Evolutionary conservation across 2,329 filamentous ascomycete genomes (phyloP).

Genomic region (Lojkania enalia): DNA sequence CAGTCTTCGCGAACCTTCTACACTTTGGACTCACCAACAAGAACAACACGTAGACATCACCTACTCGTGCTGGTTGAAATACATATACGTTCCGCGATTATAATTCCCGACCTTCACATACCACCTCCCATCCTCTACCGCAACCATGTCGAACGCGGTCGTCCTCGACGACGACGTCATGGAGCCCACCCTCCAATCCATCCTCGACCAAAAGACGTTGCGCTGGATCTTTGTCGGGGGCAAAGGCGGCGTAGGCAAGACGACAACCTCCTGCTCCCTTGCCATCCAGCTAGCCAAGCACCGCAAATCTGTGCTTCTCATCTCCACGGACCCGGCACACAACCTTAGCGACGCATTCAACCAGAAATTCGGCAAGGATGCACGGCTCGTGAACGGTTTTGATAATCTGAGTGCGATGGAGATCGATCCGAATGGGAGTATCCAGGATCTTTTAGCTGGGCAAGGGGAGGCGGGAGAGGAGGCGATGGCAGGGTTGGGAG

Average conservation of each 20-base stretch:
- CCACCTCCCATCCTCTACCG: slow-evolving; percentile 2
- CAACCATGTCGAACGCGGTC: slow-evolving; percentile 44
- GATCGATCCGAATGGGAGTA: slow-evolving; percentile 96
- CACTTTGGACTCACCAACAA: background rate
- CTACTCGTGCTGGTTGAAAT: background rate
- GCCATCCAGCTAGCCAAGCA: slow-evolving; percentile 96
- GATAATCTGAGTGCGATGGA: slow-evolving; percentile 97
- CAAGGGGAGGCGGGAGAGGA: slow-evolving; percentile 72
- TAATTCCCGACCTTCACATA: background rate
- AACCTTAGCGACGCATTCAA: slow-evolving; percentile 97
- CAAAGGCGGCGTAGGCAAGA: slow-evolving; percentile 98
- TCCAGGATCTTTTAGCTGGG: slow-evolving; percentile 87
- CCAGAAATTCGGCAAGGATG: slow-evolving; percentile 99
- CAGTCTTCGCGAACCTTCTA: slow-evolving; percentile 12
- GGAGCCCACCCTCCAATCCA: slow-evolving; percentile 90
- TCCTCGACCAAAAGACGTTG: slow-evolving; percentile 91
- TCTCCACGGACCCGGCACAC: slow-evolving; percentile 97
- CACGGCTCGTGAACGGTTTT: slow-evolving; percentile 87
- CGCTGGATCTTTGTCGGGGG: slow-evolving; percentile 99
- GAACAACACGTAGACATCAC: background rate
- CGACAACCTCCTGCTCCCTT: slow-evolving; percentile 97
- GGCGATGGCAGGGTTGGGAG: slow-evolving; percentile 66
- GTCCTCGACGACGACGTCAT: slow-evolving; percentile 67
- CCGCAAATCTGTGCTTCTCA: slow-evolving; percentile 93
- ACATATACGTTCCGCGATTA: background rate